Base-by-base conservation (phyloP, 2,329 filamentous ascomycete species). In the Neonectria neomacrospora region DNA sequence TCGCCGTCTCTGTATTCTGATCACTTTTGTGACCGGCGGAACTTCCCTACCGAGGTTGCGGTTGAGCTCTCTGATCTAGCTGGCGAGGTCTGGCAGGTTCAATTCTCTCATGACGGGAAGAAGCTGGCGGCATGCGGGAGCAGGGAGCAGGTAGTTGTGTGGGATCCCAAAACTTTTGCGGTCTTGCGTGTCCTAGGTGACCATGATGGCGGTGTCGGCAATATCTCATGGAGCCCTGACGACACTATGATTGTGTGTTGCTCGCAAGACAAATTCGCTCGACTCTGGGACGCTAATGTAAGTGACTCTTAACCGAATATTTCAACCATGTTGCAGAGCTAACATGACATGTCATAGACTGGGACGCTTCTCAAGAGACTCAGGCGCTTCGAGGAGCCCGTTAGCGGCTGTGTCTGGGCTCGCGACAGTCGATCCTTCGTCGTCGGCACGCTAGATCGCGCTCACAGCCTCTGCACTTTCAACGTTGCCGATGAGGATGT, bases 221-320 rank as follows among this genome's bases (percentile, higher is more conserved):
- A 94, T 72, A 80, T 97, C 4, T 85, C 92, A 1, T 99, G 96
- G 93, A 97, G 94, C 75, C 96, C 94, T 5, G 93, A 99, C 77
- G 93, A 97, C 78, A 86, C 86, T 1, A 92, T 92, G 79, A 83
- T 99, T 34, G 88, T 98, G 41, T 95, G 91, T 16, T 98, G 95
- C 76, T 91, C 88, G 16, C 85, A 88, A 68, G 92, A 97, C 73
- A 87, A 86, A 48, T 86, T 85, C 65, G 93, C 92, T 1, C 86
- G 90, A 37, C 79, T 97, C 65, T 97, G 92, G 91, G 88, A 94
- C 77, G 81, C 85, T 16, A 80, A 84, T 69, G 91, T 93, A 80
- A 80, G 86, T 79, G 14, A 10, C 34, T 28, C 18, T 10, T 47
- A 6, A 11, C n/a, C 10, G 7, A 12, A 10, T 10, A 34, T 3